Evolutionary conservation across 2,329 filamentous ascomycete genomes (phyloP), one percentile per base, ranked within the genome.

Genomic region (Aspergillus japonicus): DNA sequence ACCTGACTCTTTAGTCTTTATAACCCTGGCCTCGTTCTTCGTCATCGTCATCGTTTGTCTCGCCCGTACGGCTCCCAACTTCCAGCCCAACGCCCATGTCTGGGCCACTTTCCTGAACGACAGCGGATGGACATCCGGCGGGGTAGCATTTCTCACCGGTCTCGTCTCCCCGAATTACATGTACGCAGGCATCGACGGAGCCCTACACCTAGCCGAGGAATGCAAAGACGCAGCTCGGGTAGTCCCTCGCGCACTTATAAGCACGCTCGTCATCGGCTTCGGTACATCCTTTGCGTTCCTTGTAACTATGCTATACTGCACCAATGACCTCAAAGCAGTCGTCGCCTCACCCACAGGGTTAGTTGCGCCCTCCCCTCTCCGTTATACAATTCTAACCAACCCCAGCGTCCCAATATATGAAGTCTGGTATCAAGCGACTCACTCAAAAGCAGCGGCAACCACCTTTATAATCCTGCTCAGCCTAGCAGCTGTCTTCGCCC

Each of bases 121-220:
- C 39, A 42, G 39, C 5, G 39, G 16, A 16, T 42, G 16, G 33
- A 42, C 11, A n/a, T n/a, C 65, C 2, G 47, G 53, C 12, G 77
- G 77, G 7, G 61, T 76, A 11, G 73, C 71, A 29, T 79, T 78
- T 52, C 66, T 79, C 5, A 79, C 73, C 0, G 77, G 77, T 0
- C 67, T 80, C 5, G 65, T 75, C 12, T 75, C 73, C 26, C 70
- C 75, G 0, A 74, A 73, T 24, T 78, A 73, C 60, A 75, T 76
- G 56, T 77, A 73, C 63, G 71, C 71, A 6, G 75, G 76, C 0
- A 54, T 63, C 19, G 72, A 75, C 48, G 69, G 67, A 10, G 69
- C 68, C 10, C 63, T 71, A n/a, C 74, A 75, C 64, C 69, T 75
- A 54, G 69, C 70, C 3, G 75, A 77, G 64, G 75, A 77, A 60